A percentile compares a stretch with the other conserved stretches of the same genome.
phyloP scores from a whole-genome alignment of 2,329 filamentous ascomycete species.

The Beauveria sp. region DNA sequence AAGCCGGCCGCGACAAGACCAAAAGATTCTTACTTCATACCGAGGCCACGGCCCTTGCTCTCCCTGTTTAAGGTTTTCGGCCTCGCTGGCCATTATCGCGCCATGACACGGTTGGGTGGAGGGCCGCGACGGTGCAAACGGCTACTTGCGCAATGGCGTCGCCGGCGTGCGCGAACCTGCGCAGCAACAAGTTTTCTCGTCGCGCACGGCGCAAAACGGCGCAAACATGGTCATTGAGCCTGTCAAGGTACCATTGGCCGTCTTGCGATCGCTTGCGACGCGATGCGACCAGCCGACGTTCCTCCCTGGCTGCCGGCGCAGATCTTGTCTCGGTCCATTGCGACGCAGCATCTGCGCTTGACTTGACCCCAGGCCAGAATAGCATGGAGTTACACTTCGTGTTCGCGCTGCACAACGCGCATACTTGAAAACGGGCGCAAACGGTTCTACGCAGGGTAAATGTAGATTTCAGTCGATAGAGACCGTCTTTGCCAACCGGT shows the following conservation, averaged over 20 bases:
- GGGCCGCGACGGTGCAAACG: not conserved
- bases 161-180: not conserved
- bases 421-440: not conserved
- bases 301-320: not conserved
- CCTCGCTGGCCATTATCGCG: not conserved
- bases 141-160: not conserved
- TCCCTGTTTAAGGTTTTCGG: not conserved
- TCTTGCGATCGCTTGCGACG: not conserved
- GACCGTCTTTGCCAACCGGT: not conserved
- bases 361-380: not conserved
- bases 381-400: not conserved
- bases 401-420: not conserved
- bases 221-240: not conserved
- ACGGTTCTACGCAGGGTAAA: not conserved
- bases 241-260: not conserved
- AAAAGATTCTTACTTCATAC: not conserved
- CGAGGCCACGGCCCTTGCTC: not conserved
- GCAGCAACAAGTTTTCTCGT: not conserved
- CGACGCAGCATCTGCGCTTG: not conserved
- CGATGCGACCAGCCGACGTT: not conserved
- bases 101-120: not conserved
- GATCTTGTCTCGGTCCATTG: not conserved
- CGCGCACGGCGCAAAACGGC: not conserved
- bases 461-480: not conserved
- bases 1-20: not conserved